Percentiles rank a stretch among this genome's conserved stretches.
phyloP scores from a whole-genome alignment of 768 basidiomycete genomes.

The Rhizopogon salebrosus region DNA sequence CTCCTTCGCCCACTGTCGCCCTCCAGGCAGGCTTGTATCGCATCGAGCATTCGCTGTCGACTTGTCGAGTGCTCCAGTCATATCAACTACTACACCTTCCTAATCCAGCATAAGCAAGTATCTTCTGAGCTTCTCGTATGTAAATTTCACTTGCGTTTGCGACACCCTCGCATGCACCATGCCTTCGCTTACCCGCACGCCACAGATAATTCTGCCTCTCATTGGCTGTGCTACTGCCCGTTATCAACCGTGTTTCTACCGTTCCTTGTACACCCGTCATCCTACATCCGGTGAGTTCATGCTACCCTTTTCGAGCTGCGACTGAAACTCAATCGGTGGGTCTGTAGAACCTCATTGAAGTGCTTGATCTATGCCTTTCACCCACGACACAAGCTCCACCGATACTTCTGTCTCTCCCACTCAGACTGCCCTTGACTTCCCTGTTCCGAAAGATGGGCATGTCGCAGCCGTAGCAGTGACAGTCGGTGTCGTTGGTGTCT shows the following conservation, averaged over 20 bases:
- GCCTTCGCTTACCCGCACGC: background rate
- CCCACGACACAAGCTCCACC: background rate
- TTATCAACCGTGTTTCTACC: background rate
- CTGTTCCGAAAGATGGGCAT: constrained; percentile 8
- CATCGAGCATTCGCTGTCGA: background rate
- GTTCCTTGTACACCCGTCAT: background rate
- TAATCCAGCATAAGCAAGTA: constrained; percentile 6
- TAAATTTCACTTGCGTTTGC: background rate
- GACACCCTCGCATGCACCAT: too few relatives aligned
- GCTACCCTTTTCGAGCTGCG: background rate
- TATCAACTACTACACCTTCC: constrained; percentile 8
- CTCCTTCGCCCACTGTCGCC: background rate
- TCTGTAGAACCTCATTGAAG: background rate
- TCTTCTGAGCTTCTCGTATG: background rate
- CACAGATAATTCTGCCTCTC: background rate
- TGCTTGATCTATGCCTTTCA: constrained; percentile 8
- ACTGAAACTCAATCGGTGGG: background rate
- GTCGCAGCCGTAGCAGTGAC: constrained; percentile 21
- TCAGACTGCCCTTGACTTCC: constrained; percentile 7
- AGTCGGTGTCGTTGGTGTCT: constrained; percentile 19
- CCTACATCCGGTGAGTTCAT: background rate
- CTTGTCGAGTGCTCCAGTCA: background rate
- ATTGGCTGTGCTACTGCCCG: background rate
- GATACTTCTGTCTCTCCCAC: constrained; percentile 6
- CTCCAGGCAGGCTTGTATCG: background rate